Evolutionary conservation across 768 basidiomycete species (phyloP), one percentile per base, ranked within the genome.

Genomic region (Russula ochroleuca): DNA sequence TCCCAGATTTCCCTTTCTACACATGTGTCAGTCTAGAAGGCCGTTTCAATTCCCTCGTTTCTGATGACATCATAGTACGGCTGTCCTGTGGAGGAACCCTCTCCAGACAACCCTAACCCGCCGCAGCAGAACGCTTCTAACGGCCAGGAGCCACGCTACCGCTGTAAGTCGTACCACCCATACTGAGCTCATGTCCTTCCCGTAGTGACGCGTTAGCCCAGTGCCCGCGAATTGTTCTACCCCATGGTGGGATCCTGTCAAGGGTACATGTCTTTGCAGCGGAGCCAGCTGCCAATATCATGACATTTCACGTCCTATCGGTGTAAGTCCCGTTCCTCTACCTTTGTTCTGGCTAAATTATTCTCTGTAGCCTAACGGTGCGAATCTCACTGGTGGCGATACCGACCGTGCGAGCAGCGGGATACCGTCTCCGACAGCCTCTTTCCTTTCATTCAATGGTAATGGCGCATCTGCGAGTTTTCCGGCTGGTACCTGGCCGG

Each of bases 241-340:
- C 11, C 79, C 86, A 3, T 92, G 88, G 79, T 91, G 88, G 87
- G 89, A 92, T 72, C 90, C 90, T 2, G 79, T 90, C 56, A 77
- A 67, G 31, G 85, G 83, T 68, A 74, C 78, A 41, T 92, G 90
- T 67, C 74, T 85, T 57, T 92, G 89, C 74, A 79, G 74, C 0
- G 79, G 81, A 2, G 67, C 63, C 56, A 75, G 74, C 2, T 92
- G 91, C 72, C 75, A 78, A 0, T 92, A 91, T 73, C 72, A 73
- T 4, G 90, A 92, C 69, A 73, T 78, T 48, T 81, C 85, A 21
- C 77, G 85, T 47, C 80, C 85, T 5, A 85, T 88, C 43, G 86
- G 86, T 64, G 86, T 87, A 71, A 23, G 83, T 75, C 35, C 17
- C 37, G 64, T 65, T 9, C 49, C 23, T 59, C 60, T 43, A 52